phyloP scores from a whole-genome alignment of 345 rosid species.

The Hibiscus tridactylites region DNA sequence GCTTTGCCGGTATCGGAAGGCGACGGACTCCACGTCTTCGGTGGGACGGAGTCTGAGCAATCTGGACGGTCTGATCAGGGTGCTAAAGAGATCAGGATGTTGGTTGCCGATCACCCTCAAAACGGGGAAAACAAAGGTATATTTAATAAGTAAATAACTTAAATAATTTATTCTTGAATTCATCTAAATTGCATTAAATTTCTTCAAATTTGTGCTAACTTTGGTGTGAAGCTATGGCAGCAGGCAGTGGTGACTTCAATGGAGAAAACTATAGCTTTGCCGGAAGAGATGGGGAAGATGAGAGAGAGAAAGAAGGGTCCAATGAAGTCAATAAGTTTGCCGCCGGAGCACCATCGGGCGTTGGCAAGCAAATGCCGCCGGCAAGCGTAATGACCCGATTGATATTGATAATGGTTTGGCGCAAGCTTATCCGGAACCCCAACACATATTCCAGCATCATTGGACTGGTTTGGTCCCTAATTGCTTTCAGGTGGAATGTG shows the following conservation, averaged over 20 bases:
- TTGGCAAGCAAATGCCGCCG: constrained; percentile 65
- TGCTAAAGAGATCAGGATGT: constrained; percentile 86
- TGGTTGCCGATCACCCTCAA: constrained; percentile 63
- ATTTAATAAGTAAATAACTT: not conserved
- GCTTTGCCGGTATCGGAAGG: constrained; percentile 84
- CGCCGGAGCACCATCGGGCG: constrained; percentile 22
- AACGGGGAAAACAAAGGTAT: constrained; percentile 70
- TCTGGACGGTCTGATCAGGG: constrained; percentile 78
- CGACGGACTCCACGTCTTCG: constrained; percentile 60
- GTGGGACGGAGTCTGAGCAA: constrained; percentile 59
- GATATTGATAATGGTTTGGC: constrained; percentile 94
- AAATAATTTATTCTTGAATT: not conserved
- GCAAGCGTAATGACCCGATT: constrained; percentile 91
- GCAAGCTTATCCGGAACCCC: constrained; percentile 91
- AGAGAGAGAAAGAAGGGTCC: constrained; percentile 40
- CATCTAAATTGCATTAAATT: not conserved
- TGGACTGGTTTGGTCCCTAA: constrained; percentile 81
- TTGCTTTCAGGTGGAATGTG: constrained; percentile 91
- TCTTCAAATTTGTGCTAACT: not conserved
- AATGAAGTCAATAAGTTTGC: constrained; percentile 17
- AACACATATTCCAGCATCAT: constrained; percentile 93
- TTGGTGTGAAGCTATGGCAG: constrained; percentile 26
- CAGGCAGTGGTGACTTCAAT: constrained; percentile 37
- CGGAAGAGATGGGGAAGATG: constrained; percentile 51
- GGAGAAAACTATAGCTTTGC: constrained; percentile 46